Evolutionary conservation across 331 rosid genomes (phyloP), one percentile per base, ranked within the genome.

Genomic region (Acacia pycnantha): DNA sequence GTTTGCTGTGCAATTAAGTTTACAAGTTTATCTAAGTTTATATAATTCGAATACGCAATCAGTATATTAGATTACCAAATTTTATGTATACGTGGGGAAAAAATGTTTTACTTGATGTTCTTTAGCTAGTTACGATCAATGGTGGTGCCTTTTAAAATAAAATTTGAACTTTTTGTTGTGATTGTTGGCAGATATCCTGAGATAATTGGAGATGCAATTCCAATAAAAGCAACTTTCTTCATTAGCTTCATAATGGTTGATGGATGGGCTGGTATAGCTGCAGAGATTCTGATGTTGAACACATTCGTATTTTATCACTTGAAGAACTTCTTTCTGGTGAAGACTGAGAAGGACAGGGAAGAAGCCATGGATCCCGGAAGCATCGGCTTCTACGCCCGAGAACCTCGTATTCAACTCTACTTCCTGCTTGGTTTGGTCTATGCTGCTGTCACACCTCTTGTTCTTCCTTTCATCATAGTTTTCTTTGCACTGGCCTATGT

Each of bases 231-330:
- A 77, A 91, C 97, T 76, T 93, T 93, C 91, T 93, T 93, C 88
- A 90, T 93, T 16, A 84, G 88, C 46, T 93, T 88, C 53, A 91
- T 93, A 87, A 93, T 93, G 97, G 97, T 93, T 84, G 97, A 93
- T 85, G 98, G 98, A 74, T 93, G 98, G 98, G 89, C 98, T 14
- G 93, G 98, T 80, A 91, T 91, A 78, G 97, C 98, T 78, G 98
- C 83, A 8, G 98, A 93, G 88, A 91, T 93, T 74, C 82, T 93
- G 77, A 93, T 90, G 98, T 61, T 93, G 91, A 91, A 90, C 78
- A 90, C 98, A 33, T 89, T 93, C 31, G 89, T 93, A 56, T 66
- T 93, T 8, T 93, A 86, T 79, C 98, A 93, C 87, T 78, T 91
- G 89, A 91, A 89, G 91, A 93, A 93, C 82, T 84, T 86, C 85